Evolutionary conservation across 2,329 filamentous ascomycete species (phyloP).

Genomic region (Ophiocordyceps sinensis): DNA sequence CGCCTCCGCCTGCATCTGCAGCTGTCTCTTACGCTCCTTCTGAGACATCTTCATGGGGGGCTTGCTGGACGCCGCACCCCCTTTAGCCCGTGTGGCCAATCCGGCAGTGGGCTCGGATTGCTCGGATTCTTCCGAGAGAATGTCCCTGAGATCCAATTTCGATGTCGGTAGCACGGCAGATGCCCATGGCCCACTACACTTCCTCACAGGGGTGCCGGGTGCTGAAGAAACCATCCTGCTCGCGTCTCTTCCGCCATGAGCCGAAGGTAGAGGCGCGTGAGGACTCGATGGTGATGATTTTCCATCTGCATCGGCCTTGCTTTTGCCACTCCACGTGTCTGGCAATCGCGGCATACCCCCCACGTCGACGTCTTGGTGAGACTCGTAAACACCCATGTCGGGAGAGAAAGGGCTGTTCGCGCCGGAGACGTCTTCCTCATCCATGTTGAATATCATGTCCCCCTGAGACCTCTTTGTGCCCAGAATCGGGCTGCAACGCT

Average conservation of each 20-base stretch:
- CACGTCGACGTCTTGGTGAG: conserved; percentile 10
- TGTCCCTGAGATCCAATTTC: conserved; percentile 62
- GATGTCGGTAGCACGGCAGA: conserved; percentile 35
- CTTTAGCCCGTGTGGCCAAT: conserved; percentile 34
- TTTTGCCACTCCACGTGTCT: conserved; percentile 12
- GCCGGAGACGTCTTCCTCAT: conserved; percentile 47
- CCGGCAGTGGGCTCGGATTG: conserved; percentile 39
- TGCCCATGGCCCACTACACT: conserved; percentile 32
- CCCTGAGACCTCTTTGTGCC: conserved; percentile 52
- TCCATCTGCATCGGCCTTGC: conserved; percentile 1
- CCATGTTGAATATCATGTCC: conserved; percentile 91
- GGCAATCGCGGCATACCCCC: conserved; percentile 16
- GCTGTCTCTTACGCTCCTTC: conserved; percentile 77
- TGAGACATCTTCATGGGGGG: conserved; percentile 60
- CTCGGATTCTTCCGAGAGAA: conserved; percentile 49
- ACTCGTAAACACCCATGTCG: conserved; percentile 5
- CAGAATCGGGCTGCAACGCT: conserved; percentile 50
- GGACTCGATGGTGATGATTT: not conserved
- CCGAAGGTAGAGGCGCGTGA: not conserved
- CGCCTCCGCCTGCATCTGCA: conserved; percentile 46
- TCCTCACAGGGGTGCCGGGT: conserved; percentile 2
- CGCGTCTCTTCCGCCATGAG: not conserved
- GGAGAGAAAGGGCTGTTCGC: conserved; percentile 15
- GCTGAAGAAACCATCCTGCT: not conserved
- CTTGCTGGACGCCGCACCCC: conserved; percentile 21